Conservation (phyloP, 768 basidiomycete genomes). For the Lactifluus pinguis region DNA sequence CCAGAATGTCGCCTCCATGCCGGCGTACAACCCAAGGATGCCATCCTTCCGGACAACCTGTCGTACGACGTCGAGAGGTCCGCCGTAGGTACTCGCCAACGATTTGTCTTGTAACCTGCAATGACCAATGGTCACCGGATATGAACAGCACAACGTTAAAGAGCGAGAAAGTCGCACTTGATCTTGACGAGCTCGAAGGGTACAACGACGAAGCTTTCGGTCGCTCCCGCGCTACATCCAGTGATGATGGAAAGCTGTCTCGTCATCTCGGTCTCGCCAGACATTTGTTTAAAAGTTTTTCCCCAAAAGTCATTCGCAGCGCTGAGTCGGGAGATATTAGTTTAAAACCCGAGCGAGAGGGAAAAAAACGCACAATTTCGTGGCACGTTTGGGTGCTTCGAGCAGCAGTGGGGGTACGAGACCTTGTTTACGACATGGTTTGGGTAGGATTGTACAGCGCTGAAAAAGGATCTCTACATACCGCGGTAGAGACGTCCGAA, state of each 20-base stretch:
- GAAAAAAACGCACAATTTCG: constrained; percentile 67
- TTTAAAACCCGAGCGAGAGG: constrained; percentile 5
- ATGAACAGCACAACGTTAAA: not conserved
- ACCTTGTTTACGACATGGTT: constrained; percentile 34
- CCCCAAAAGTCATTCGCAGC: constrained; percentile 97
- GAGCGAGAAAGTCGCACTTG: constrained; percentile 35
- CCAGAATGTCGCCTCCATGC: constrained; percentile 99
- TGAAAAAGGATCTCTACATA: constrained; percentile 22
- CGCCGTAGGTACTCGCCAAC: constrained; percentile 62
- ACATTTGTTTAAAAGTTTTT: constrained; percentile 51
- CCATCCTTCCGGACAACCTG: constrained; percentile 74
- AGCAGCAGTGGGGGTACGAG: constrained; percentile 91
- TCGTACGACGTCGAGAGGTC: constrained; percentile 85
- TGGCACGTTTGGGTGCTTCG: constrained; percentile 97
- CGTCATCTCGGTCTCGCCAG: constrained; percentile 80
- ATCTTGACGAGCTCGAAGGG: constrained; percentile 96
- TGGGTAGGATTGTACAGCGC: not conserved
- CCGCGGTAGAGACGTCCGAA: constrained; percentile 83
- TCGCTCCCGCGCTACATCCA: constrained; percentile 90
- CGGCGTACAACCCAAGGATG: constrained; percentile 76
- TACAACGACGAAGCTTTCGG: constrained; percentile 90
- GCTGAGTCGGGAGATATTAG: constrained; percentile 11
- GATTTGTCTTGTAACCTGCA: constrained; percentile 83
- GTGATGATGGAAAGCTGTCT: constrained; percentile 82
- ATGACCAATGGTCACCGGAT: not conserved